A percentile compares a stretch with the other conserved stretches of the same genome.
phyloP scores from a whole-genome alignment of 352 stramenopile genomes.

The Phytopythium montanum region DNA sequence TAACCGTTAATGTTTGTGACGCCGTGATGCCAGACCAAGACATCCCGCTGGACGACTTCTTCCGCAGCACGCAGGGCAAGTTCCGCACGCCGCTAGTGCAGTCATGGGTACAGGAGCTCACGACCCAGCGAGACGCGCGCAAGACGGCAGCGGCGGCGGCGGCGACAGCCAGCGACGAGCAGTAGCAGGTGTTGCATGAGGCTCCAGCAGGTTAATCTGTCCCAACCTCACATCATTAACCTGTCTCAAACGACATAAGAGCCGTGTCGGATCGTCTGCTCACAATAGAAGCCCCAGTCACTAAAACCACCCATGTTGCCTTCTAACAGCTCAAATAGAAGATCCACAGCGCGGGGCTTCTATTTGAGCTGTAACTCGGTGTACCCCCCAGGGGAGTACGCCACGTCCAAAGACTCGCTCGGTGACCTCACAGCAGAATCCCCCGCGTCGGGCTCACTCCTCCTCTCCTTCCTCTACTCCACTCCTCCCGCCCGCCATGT shows the following conservation, averaged over 20 bases:
- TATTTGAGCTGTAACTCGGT: too few species aligned
- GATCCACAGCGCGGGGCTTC: too few species aligned
- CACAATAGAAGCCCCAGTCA: too few species aligned
- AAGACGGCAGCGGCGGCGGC: conserved; percentile 2
- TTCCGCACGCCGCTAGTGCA: conserved; percentile 80
- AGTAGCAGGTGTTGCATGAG: not conserved
- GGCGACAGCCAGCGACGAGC: not conserved
- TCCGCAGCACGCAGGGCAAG: conserved; percentile 77
- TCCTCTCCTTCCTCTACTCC: not conserved
- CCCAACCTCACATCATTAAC: too few species aligned
- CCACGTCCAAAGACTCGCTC: too few species aligned
- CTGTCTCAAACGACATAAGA: too few species aligned
- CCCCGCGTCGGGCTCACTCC: conserved; percentile 13
- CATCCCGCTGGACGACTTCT: conserved; percentile 69
- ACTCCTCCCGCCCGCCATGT: conserved; percentile 22
- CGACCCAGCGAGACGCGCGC: conserved; percentile 40
- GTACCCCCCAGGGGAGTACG: too few species aligned
- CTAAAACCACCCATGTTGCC: too few species aligned
- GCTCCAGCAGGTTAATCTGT: too few species aligned
- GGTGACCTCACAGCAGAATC: too few species aligned
- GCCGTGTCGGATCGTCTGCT: too few species aligned
- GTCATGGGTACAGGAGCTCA: conserved; percentile 70
- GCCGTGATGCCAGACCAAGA: conserved; percentile 35
- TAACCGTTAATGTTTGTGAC: not conserved
- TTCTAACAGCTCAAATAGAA: too few species aligned